A percentile compares a stretch with the other conserved stretches of the same genome.
These are phyloP conservation scores for Dichotomocladium elegans DNA, from an alignment of 371 early-diverging fungal genomes.

Conservation along the genomic window DNA sequence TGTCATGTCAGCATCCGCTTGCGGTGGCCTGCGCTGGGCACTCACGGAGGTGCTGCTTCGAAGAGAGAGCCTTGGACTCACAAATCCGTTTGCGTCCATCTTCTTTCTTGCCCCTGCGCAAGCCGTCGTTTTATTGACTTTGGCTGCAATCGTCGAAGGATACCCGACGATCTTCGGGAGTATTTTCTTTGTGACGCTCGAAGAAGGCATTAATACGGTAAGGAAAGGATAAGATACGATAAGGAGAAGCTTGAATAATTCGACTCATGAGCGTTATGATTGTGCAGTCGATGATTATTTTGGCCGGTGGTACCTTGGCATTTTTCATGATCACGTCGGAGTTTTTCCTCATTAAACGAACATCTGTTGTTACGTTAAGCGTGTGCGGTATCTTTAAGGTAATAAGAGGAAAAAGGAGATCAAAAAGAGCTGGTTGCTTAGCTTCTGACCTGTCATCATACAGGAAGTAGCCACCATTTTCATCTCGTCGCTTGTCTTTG, in stretches of 20 bases:
- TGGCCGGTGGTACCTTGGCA: slow-evolving; percentile 77
- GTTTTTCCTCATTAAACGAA: slow-evolving; percentile 80
- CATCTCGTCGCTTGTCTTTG: slow-evolving; percentile 63
- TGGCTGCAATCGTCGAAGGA: slow-evolving; percentile 64
- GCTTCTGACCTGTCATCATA: background rate
- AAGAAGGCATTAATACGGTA: slow-evolving; percentile 38
- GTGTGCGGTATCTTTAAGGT: slow-evolving; percentile 90
- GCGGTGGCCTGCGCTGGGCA: slow-evolving; percentile 84
- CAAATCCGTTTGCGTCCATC: slow-evolving; percentile 81
- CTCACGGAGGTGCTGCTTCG: slow-evolving; percentile 85
- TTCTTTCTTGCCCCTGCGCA: slow-evolving; percentile 74
- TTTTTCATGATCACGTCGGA: slow-evolving; percentile 89
- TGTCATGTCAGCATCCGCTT: slow-evolving; percentile 77
- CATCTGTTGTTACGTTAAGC: slow-evolving; percentile 86
- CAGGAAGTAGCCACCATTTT: slow-evolving; percentile 73
- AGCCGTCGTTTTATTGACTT: slow-evolving; percentile 57
- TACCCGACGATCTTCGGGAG: slow-evolving; percentile 52
- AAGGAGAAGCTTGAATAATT: background rate
- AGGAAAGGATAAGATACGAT: background rate
- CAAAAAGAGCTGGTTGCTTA: background rate
- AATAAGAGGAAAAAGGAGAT: slow-evolving; percentile 1
- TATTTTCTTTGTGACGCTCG: slow-evolving; percentile 40
- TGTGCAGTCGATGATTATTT: slow-evolving; percentile 29
- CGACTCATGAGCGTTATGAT: too few relatives aligned
- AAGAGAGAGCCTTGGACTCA: slow-evolving; percentile 68